phyloP scores from a whole-genome alignment of 345 rosid species.

The Reutealis trisperma region DNA sequence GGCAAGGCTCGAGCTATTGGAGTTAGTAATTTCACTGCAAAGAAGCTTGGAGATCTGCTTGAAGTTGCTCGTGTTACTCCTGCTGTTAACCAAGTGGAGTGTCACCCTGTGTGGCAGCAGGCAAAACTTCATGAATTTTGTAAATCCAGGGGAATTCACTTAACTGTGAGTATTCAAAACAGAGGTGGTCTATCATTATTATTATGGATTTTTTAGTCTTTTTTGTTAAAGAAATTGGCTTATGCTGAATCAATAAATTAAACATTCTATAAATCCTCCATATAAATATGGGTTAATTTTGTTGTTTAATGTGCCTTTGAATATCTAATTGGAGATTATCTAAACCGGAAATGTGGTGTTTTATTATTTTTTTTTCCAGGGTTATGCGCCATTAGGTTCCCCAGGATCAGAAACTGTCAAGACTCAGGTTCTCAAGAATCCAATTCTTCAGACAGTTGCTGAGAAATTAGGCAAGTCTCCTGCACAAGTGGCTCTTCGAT shows the following conservation, averaged over 20 bases:
- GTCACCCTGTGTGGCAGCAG: conserved; percentile 67
- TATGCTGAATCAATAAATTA: background rate
- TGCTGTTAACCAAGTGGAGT: conserved; percentile 63
- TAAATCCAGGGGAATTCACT: conserved; percentile 60
- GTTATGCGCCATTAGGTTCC: conserved; percentile 69
- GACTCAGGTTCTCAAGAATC: conserved; percentile 50
- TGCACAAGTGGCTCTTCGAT: conserved; percentile 63
- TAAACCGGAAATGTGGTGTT: background rate
- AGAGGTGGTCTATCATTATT: background rate
- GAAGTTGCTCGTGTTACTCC: conserved; percentile 18
- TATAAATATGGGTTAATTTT: no score
- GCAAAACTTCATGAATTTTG: conserved; percentile 51
- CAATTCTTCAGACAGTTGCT: conserved; percentile 40
- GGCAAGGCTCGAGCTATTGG: conserved; percentile 67
- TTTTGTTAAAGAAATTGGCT: background rate
- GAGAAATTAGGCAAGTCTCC: conserved; percentile 51
- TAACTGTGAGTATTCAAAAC: conserved; percentile 45
- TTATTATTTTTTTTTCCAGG: conserved; percentile 28
- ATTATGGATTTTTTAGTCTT: background rate
- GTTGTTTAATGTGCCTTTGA: no score
- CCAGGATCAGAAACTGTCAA: conserved; percentile 41
- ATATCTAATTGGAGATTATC: background rate
- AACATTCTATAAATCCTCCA: background rate
- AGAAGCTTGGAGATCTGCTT: conserved; percentile 54
- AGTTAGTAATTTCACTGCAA: conserved; percentile 57